These are phyloP conservation scores for Protea cynaroides DNA, from an alignment of 164 flowering plant genomes.

Conservation along the genomic window DNA sequence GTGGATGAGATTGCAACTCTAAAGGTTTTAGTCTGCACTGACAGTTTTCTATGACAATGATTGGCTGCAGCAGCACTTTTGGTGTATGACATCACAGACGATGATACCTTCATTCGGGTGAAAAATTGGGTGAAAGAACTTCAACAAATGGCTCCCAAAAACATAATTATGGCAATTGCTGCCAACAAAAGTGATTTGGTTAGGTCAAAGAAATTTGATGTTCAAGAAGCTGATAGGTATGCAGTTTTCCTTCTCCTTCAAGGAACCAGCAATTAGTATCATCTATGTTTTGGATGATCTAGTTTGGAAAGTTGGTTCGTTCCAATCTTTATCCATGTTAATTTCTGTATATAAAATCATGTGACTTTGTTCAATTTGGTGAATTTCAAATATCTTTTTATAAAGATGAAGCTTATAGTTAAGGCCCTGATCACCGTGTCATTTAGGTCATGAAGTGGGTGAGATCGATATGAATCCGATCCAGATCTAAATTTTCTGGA, in stretches of 20 bases:
- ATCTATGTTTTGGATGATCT: background rate
- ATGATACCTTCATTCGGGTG: conserved; percentile 23
- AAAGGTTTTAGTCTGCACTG: background rate
- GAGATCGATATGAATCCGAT: no score
- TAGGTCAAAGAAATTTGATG: conserved; percentile 24
- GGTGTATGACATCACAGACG: conserved; percentile 29
- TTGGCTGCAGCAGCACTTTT: conserved; percentile 26
- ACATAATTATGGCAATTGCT: conserved; percentile 26
- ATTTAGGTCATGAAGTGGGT: no score
- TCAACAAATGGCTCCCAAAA: conserved; percentile 30
- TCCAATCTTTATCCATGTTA: background rate
- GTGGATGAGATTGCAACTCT: background rate
- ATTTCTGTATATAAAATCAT: background rate
- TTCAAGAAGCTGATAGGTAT: conserved; percentile 30
- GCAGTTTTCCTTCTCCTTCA: background rate
- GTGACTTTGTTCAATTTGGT: background rate
- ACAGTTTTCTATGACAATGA: background rate
- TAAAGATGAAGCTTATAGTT: background rate
- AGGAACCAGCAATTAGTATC: background rate
- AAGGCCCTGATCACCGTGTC: no score
- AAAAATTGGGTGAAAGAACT: conserved; percentile 34
- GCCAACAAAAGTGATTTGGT: conserved; percentile 32
- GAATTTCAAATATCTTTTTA: background rate
- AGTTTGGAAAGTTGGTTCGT: background rate
- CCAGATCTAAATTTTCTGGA: no score